Conservation (phyloP, 2,329 filamentous ascomycete genomes). For the Zalaria sp. region DNA sequence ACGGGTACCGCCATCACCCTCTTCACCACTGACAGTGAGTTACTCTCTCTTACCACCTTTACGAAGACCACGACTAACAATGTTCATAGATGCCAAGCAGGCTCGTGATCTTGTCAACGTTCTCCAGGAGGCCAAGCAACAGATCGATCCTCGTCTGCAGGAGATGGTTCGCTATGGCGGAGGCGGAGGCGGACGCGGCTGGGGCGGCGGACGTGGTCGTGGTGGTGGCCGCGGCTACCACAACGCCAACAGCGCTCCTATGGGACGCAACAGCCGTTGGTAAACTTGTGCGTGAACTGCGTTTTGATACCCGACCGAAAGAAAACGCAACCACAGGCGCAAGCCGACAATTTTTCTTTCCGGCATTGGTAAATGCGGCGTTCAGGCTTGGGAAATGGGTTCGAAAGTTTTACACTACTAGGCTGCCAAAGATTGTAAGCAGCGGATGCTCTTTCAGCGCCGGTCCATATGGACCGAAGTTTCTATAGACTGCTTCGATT, state of each 20-base stretch:
- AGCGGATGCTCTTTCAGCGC: too few relatives aligned
- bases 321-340: too few relatives aligned
- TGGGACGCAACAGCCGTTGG: conserved; percentile 45
- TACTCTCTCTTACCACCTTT: conserved; percentile 4
- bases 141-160: conserved; percentile 85
- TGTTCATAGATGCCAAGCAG: conserved; percentile 37
- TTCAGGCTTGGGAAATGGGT: too few relatives aligned
- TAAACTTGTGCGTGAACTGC: conserved; percentile 18
- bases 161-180: conserved; percentile 94
- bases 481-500: too few relatives aligned
- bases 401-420: too few relatives aligned
- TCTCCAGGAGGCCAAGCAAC: conserved; percentile 91
- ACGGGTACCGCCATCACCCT: conserved; percentile 95
- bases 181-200: conserved; percentile 57
- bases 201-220: conserved; percentile 50
- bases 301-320: too few relatives aligned
- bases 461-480: too few relatives aligned
- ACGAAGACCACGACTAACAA: conserved; percentile 15
- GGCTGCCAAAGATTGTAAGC: too few relatives aligned
- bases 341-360: too few relatives aligned
- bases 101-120: conserved; percentile 92
- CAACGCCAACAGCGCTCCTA: conserved; percentile 43
- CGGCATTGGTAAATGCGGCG: too few relatives aligned
- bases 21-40: conserved; percentile 98
- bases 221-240: conserved; percentile 42